Evolutionary conservation across 208 protist species (phyloP).

Genomic region (Trypanosoma lewisi): DNA sequence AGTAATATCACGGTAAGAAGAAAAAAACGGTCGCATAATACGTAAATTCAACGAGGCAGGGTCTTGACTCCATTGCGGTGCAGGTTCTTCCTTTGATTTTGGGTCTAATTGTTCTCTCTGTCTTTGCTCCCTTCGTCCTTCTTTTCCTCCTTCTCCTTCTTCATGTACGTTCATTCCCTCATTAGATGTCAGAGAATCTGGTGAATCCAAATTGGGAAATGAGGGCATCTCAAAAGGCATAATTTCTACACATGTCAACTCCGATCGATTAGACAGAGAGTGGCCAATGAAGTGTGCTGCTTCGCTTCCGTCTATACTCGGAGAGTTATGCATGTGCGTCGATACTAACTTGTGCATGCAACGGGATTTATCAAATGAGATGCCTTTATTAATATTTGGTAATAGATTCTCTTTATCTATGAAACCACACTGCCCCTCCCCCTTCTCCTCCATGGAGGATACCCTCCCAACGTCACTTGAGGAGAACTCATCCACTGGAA

Average conservation of each 20-base stretch:
- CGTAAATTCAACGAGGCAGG: background rate
- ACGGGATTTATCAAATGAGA: background rate
- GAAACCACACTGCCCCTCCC: background rate
- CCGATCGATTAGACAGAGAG: background rate
- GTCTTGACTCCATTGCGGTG: background rate
- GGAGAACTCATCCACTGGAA: background rate
- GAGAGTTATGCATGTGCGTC: background rate
- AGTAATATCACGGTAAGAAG: no score
- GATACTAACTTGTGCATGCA: background rate
- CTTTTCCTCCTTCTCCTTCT: background rate
- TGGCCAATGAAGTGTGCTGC: background rate
- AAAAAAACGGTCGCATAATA: background rate
- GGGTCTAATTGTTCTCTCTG: background rate
- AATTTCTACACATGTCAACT: conserved; percentile 6
- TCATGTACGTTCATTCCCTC: background rate
- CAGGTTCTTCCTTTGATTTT: background rate
- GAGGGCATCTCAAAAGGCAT: conserved; percentile 6
- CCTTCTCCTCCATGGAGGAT: background rate
- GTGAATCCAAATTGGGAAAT: conserved; percentile 1
- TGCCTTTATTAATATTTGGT: background rate
- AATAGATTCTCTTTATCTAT: background rate
- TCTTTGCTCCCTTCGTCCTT: background rate
- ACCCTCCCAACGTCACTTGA: background rate
- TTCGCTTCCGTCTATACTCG: background rate
- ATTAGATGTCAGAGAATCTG: background rate